Base-by-base conservation (phyloP, 108 stramenopile genomes). In the Cyclostephanos invisitatus region DNA sequence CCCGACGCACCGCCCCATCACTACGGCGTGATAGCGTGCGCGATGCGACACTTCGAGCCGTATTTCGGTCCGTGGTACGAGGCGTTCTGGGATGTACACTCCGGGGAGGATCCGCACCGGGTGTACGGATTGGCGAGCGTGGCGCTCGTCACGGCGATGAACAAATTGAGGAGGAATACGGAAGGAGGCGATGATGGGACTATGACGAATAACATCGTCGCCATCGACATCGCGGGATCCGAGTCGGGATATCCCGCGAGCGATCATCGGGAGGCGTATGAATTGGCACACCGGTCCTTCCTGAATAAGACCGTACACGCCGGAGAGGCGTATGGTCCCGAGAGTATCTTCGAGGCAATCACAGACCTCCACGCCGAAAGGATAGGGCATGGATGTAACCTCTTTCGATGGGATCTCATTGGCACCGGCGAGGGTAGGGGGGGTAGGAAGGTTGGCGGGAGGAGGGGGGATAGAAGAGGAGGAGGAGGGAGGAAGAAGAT, bases 261-360 rank as follows among this genome's bases (percentile, higher is more conserved):
- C 54, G 70, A 78, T 20, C 77, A 78, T 15, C 58, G 55, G 21
- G 77, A 67, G 50, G 77, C 77, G 40, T 78, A 71, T 35, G 70
- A 71, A 40, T 64, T 78, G 24, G 77, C 77, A 9, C 77, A 78
- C 50, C 70, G 64, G 44, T 78, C 77, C 17, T 78, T 78, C 56
- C 54, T 78, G 35, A 50, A 78, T 57, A 78, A 78, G 50, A 78
- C 77, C 10, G 77, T 78, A 1, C 77, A 78, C 35, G 70, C 77
- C 2, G 77, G 77, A 17, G 77, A 78, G 29, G 77, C 77, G 47
- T 78, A 78, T 22, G 77, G 77, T 11, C 77, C 77, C 12, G 77
- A 78, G 35, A 63, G 67, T 48, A 78, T 78, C 18, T 70, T 67
- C 36, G 37, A 53, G 7, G 70, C 77, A 6, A 71, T 78, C 21